These are phyloP conservation scores for Saprolegnia parasitica DNA, from an alignment of 352 stramenopile species.

Conservation along the genomic window DNA sequence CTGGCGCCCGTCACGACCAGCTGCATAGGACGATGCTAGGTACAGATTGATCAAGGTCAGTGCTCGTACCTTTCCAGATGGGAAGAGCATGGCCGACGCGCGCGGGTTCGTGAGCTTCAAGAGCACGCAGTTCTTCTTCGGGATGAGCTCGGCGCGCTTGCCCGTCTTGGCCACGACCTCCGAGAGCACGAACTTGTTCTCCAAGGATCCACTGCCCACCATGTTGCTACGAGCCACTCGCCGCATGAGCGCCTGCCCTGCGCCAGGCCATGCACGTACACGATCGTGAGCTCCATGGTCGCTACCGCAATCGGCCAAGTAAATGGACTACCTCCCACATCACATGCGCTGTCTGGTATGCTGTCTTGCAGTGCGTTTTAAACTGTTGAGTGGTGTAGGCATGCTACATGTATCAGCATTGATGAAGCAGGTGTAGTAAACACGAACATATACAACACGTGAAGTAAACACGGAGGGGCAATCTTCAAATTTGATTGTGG, in stretches of 20 bases:
- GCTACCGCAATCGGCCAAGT: neutral
- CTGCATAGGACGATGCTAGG: neutral
- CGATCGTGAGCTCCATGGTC: constrained; percentile 27
- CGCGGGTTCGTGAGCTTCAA: constrained; percentile 72
- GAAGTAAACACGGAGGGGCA: neutral
- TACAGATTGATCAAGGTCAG: neutral
- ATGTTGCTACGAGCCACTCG: constrained; percentile 24
- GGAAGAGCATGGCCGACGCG: constrained; percentile 77
- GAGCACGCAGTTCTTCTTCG: constrained; percentile 83
- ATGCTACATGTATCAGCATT: neutral
- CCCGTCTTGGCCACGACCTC: constrained; percentile 60
- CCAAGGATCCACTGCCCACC: constrained; percentile 21
- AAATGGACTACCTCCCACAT: neutral
- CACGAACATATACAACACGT: neutral
- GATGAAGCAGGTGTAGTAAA: neutral
- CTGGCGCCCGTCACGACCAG: constrained; percentile 72
- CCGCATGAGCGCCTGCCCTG: neutral
- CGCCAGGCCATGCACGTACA: constrained; percentile 5
- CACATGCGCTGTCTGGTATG: neutral
- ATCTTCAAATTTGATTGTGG: neutral
- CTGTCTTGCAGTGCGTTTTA: neutral
- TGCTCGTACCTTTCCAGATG: constrained; percentile 52
- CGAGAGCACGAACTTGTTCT: constrained; percentile 27
- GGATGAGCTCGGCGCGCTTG: constrained; percentile 62
- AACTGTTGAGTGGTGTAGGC: no score